Percentiles rank a stretch among this genome's conserved stretches.
Evolutionary conservation across 73 alveolate genomes (phyloP).

Genomic region (Tetrahymena borealis): DNA sequence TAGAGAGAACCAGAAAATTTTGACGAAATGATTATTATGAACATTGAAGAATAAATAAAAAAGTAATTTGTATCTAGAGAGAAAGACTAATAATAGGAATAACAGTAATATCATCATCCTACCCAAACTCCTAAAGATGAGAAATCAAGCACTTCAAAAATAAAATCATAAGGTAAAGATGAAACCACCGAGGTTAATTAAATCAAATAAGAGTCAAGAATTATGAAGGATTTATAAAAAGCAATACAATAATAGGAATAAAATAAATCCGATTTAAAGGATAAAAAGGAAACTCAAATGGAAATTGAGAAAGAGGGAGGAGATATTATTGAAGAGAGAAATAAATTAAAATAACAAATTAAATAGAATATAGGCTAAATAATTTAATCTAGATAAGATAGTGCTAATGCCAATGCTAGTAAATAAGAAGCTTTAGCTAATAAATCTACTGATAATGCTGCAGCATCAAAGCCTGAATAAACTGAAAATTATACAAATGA

Average conservation of each 20-base stretch:
- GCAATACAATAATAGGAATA: background rate
- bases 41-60: background rate
- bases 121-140: background rate
- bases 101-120: background rate
- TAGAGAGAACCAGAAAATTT: background rate
- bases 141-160: background rate
- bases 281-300: background rate
- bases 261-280: background rate
- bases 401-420: no score
- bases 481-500: background rate
- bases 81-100: background rate
- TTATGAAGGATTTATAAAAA: background rate
- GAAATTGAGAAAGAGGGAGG: background rate
- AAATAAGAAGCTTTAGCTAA: no score
- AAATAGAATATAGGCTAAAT: no score
- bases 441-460: background rate
- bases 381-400: no score
- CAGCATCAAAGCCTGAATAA: background rate
- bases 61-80: background rate
- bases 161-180: background rate
- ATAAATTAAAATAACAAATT: no score
- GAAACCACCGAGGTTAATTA: background rate
- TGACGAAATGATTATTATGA: background rate
- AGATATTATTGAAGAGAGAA: no score
- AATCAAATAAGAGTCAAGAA: background rate